Evolutionary conservation across 345 rosid genomes (phyloP).

Genomic region (Brassica napus): Da-Ae NC_063445.1:25271001-25271500

Average conservation of each 20-base stretch:
- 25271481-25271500: neutral
- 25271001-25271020: too few species aligned
- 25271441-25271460: neutral
- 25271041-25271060: too few species aligned
- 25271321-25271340: constrained; percentile 4
- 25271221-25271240: constrained; percentile 20
- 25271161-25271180: constrained; percentile 2
- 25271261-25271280: constrained; percentile 8
- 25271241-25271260: constrained; percentile 4
- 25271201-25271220: neutral
- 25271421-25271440: neutral
- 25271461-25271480: neutral
- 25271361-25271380: constrained; percentile 38
- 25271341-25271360: constrained; percentile 39
- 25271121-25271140: too few species aligned
- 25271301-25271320: constrained; percentile 1
- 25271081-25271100: too few species aligned
- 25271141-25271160: neutral
- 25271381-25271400: constrained; percentile 19
- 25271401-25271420: neutral
- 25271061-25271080: too few species aligned
- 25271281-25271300: constrained; percentile 12
- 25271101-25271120: too few species aligned
- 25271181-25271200: constrained; percentile 21
- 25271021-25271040: too few species aligned